Percentiles rank a stretch among this genome's conserved stretches.
Conservation (phyloP, 768 basidiomycete genomes). For the Dioszegia hungarica region DNA sequence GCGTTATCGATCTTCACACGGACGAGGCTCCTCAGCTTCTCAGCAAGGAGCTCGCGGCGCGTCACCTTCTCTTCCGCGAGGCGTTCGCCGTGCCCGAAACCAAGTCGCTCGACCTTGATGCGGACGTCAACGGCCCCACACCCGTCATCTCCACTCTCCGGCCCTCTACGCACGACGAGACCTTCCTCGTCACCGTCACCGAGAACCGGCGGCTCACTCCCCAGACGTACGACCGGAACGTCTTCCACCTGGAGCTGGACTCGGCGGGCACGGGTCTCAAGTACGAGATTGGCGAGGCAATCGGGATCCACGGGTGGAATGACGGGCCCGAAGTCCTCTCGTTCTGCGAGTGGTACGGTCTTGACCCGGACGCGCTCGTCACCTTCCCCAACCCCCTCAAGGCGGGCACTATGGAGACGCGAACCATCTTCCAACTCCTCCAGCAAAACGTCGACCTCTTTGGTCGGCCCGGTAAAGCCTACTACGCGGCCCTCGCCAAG, state of each 20-base stretch:
- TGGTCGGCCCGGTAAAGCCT: slow-evolving; percentile 90
- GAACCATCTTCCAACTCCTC: slow-evolving; percentile 89
- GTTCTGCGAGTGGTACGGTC: slow-evolving; percentile 88
- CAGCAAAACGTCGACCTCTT: slow-evolving; percentile 97
- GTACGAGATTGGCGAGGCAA: slow-evolving; percentile 93
- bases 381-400: slow-evolving; percentile 65
- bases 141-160: slow-evolving; percentile 62
- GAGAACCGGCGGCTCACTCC: slow-evolving; percentile 95
- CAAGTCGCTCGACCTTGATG: slow-evolving; percentile 39
- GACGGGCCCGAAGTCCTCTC: slow-evolving; percentile 78
- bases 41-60: slow-evolving; percentile 52
- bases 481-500: slow-evolving; percentile 79
- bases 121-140: too few relatives aligned
- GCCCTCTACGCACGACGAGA: slow-evolving; percentile 81
- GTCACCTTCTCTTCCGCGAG: slow-evolving; percentile 76
- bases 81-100: slow-evolving; percentile 60
- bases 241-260: slow-evolving; percentile 97
- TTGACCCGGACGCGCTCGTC: slow-evolving; percentile 71
- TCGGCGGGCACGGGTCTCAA: slow-evolving; percentile 85
- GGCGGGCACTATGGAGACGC: slow-evolving; percentile 70
- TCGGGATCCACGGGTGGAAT: slow-evolving; percentile 97
- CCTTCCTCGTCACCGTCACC: slow-evolving; percentile 85
- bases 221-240: slow-evolving; percentile 91
- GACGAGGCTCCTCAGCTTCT: slow-evolving; percentile 73
- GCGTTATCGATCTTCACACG: slow-evolving; percentile 56